Percentiles rank a stretch among this genome's conserved stretches.
These are phyloP conservation scores for Gossypium ekmanianum DNA, from an alignment of 345 rosid genomes.

Conservation along the genomic window DNA sequence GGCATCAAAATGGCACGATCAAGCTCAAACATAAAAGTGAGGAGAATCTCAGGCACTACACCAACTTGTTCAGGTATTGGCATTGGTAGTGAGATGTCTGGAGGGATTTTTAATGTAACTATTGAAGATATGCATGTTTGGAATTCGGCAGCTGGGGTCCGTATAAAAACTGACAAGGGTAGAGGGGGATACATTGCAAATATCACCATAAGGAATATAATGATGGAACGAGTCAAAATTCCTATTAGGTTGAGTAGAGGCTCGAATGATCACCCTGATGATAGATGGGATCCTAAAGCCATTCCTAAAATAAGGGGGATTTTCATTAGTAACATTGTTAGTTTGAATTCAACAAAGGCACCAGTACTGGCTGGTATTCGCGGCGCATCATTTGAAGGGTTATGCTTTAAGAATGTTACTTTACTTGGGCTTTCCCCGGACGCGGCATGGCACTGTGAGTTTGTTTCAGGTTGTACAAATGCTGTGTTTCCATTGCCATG, in stretches of 20 bases:
- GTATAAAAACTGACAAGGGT: slow-evolving; percentile 83
- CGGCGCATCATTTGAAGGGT: slow-evolving; percentile 53
- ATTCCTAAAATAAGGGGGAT: slow-evolving; percentile 71
- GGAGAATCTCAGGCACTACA: slow-evolving; percentile 87
- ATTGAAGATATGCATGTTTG: slow-evolving; percentile 73
- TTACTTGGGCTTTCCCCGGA: slow-evolving; percentile 45
- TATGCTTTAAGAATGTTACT: slow-evolving; percentile 77
- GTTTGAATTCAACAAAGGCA: slow-evolving; percentile 74
- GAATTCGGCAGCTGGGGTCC: slow-evolving; percentile 89
- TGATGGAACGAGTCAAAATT: slow-evolving; percentile 78
- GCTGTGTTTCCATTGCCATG: slow-evolving; percentile 64
- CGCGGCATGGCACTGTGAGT: slow-evolving; percentile 75
- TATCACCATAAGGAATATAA: slow-evolving; percentile 52
- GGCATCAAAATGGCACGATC: slow-evolving; percentile 84
- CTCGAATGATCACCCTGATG: slow-evolving; percentile 87
- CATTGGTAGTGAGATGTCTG: slow-evolving; percentile 98
- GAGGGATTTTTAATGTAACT: slow-evolving; percentile 70
- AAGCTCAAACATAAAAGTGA: slow-evolving; percentile 66
- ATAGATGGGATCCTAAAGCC: slow-evolving; percentile 80
- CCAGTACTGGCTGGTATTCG: slow-evolving; percentile 68
- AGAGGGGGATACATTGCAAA: slow-evolving; percentile 87
- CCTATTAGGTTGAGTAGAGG: slow-evolving; percentile 88
- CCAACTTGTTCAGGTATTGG: slow-evolving; percentile 95
- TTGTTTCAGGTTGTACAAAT: slow-evolving; percentile 60
- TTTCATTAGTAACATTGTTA: slow-evolving; percentile 51